Evolutionary conservation across 2,329 filamentous ascomycete genomes (phyloP), one percentile per base, ranked within the genome.

Genomic region (Fusarium denticulatum): DNA sequence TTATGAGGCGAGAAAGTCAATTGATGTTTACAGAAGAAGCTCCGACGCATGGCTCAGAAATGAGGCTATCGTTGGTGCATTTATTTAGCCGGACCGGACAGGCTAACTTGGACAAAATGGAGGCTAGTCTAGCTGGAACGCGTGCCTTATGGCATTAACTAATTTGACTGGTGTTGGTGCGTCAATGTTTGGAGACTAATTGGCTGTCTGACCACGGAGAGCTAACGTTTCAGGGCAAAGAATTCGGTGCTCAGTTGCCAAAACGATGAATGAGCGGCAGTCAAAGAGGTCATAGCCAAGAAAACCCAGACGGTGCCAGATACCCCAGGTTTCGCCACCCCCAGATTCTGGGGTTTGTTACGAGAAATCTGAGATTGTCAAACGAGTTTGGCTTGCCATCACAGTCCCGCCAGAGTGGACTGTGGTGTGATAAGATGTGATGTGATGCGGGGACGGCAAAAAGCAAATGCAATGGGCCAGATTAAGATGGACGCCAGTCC

Each of bases 261-360:
- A 42, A 36, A 18, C 24, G 30, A 42, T 56, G 26, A 30, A 37
- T 43, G 49, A 28, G 43, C 37, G 64, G 56, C 61, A 60, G 32
- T 46, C 36, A 28, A 39, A 65, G 26, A 49, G 40, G 39, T 58
- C 16, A 40, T 58, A 30, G 63, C 67, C 56, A 62, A 71, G 39
- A 56, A 26, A 34, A 28, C 59, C 55, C 45, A 64, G 43, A 58
- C 42, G 39, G 47, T 18, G 20, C 26, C 42, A n/a, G 18, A 42
- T 71, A 66, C 70, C 70, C 71, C 71, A 30, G 61, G 34, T 57
- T 73, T 42, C 26, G 39, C 45, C 36, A 60, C 43, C 37, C 37
- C 34, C 57, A 52, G 43, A 42, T 36, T 45, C 43, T 28, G 55
- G 55, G 40, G 40, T 46, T 57, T 26, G 39, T 34, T 14, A 32